Percentiles rank a stretch among this genome's conserved stretches.
Conservation (phyloP, 192 early-diverging fungal genomes). For the Coemansia sp. region DNA sequence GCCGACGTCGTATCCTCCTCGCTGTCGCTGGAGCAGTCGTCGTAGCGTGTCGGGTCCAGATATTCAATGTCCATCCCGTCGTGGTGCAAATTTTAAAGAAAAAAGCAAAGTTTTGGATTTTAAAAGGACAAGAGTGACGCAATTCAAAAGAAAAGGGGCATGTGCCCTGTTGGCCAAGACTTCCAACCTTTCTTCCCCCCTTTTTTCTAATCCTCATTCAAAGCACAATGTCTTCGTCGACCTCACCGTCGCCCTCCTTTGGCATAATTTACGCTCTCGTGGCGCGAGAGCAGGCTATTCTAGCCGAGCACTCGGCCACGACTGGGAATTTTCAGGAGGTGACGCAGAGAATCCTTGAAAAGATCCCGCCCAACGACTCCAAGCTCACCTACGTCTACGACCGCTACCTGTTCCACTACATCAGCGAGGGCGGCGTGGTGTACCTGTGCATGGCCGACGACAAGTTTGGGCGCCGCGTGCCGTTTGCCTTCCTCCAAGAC, state of each 20-base stretch:
- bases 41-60: conserved; percentile 37
- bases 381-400: conserved; percentile 93
- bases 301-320: conserved; percentile 79
- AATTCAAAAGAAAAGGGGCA: too few species aligned
- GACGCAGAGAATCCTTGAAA: conserved; percentile 82
- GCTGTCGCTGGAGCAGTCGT: conserved; percentile 41
- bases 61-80: conserved; percentile 46
- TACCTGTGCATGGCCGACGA: conserved; percentile 88
- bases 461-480: conserved; percentile 70
- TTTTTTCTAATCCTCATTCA: not conserved
- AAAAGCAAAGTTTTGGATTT: not conserved
- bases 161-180: not conserved
- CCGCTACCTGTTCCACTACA: conserved; percentile 91
- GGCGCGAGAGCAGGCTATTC: conserved; percentile 68
- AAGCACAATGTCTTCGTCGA: conserved; percentile 6
- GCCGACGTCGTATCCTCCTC: conserved; percentile 19
- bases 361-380: conserved; percentile 86
- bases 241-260: conserved; percentile 12
- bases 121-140: not conserved
- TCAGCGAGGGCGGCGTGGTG: conserved; percentile 71
- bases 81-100: not conserved
- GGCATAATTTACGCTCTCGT: conserved; percentile 81
- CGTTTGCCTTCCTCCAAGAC: conserved; percentile 89
- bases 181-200: not conserved
- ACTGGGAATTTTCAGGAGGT: conserved; percentile 81